phyloP scores from a whole-genome alignment of 352 stramenopile species.

The Phytophthora lateralis region DNA sequence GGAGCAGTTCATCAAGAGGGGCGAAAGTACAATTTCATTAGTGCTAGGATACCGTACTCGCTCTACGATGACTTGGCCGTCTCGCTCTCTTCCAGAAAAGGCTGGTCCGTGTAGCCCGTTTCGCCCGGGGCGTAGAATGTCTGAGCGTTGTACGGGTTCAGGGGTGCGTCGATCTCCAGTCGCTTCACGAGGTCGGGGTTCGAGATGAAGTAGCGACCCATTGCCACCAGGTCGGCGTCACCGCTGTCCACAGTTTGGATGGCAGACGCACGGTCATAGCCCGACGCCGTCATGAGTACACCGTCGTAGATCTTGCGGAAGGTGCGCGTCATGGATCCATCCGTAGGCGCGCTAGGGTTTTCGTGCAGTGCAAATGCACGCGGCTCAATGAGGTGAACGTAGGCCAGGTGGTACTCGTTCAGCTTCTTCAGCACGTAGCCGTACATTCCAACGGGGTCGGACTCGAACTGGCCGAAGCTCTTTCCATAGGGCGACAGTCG shows the following conservation, averaged over 20 bases:
- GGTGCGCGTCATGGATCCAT: slow-evolving; percentile 44
- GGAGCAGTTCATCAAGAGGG: background rate
- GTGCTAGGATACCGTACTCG: background rate
- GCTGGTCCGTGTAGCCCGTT: slow-evolving; percentile 47
- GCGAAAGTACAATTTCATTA: background rate
- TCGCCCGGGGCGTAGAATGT: slow-evolving; percentile 45
- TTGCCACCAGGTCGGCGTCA: slow-evolving; percentile 47
- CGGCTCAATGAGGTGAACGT: slow-evolving; percentile 57
- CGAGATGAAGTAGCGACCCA: slow-evolving; percentile 62
- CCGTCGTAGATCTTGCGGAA: slow-evolving; percentile 59
- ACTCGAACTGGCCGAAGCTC: slow-evolving; percentile 46
- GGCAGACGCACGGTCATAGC: slow-evolving; percentile 39
- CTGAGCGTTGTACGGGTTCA: slow-evolving; percentile 44
- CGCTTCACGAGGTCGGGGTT: slow-evolving; percentile 45
- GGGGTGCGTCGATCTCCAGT: slow-evolving; percentile 38
- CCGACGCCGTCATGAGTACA: slow-evolving; percentile 52
- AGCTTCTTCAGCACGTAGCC: slow-evolving; percentile 40
- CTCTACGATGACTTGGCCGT: slow-evolving; percentile 9
- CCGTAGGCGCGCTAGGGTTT: slow-evolving; percentile 34
- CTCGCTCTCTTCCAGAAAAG: slow-evolving; percentile 31
- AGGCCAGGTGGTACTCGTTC: slow-evolving; percentile 51
- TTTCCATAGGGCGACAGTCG: slow-evolving; percentile 39
- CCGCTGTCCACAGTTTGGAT: slow-evolving; percentile 43
- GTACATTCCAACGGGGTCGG: slow-evolving; percentile 45
- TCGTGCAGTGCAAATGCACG: slow-evolving; percentile 36